Evolutionary conservation across 108 stramenopile genomes (phyloP).

Genomic region (Nitzschia putrida): DNA sequence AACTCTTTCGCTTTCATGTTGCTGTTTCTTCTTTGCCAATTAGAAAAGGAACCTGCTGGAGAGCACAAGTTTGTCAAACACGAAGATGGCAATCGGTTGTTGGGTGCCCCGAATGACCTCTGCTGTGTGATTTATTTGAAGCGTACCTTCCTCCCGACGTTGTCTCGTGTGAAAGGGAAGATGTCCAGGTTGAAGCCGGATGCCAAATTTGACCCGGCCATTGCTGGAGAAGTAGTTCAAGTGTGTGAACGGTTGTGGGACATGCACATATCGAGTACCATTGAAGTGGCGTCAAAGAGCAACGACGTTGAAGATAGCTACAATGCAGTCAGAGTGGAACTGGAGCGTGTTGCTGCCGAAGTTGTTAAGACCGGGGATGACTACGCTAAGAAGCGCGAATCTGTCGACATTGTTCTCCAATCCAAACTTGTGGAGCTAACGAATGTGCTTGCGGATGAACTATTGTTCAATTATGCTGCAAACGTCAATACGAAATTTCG

Average conservation of each 20-base stretch:
- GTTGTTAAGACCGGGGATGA: slow-evolving; percentile 22
- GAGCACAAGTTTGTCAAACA: slow-evolving; percentile 54
- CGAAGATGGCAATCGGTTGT: slow-evolving; percentile 46
- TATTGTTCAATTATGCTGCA: slow-evolving; percentile 68
- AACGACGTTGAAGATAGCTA: slow-evolving; percentile 21
- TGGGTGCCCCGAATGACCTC: slow-evolving; percentile 62
- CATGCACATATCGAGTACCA: slow-evolving; percentile 48
- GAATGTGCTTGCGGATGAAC: slow-evolving; percentile 51
- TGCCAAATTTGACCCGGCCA: slow-evolving; percentile 7
- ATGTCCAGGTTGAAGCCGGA: slow-evolving; percentile 15
- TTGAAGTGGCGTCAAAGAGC: slow-evolving; percentile 26
- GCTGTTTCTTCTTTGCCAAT: slow-evolving; percentile 62
- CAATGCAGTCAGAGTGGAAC: slow-evolving; percentile 20
- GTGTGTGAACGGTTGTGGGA: slow-evolving; percentile 65
- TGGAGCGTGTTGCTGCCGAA: slow-evolving; percentile 8
- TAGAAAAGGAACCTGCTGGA: slow-evolving; percentile 49
- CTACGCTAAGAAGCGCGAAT: slow-evolving; percentile 6
- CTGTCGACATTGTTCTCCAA: slow-evolving; percentile 28
- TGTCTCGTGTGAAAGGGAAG: slow-evolving; percentile 27
- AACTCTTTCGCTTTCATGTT: slow-evolving; percentile 63
- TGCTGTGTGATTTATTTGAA: slow-evolving; percentile 68
- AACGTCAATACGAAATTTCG: slow-evolving; percentile 63
- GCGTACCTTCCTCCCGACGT: slow-evolving; percentile 48
- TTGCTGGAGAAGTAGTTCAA: slow-evolving; percentile 32
- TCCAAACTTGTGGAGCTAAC: slow-evolving; percentile 29